Evolutionary conservation across 129 eudicot species (phyloP).

Genomic region (Arctium minus): DNA sequence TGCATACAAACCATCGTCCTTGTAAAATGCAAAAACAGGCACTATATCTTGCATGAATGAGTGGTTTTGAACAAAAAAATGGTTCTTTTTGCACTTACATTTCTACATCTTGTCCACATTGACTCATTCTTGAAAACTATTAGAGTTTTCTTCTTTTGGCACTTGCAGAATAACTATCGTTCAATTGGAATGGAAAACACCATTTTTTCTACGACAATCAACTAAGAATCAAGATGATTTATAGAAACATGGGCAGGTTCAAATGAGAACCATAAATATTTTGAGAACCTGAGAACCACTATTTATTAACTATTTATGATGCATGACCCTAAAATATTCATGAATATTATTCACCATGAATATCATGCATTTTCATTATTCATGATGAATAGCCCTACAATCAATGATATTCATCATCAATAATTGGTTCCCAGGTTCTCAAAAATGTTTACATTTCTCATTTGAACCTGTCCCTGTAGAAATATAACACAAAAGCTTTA

Average conservation of each 20-base stretch:
- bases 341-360: not conserved
- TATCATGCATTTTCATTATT: not conserved
- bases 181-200: not conserved
- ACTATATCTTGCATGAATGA: not conserved
- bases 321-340: not conserved
- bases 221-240: conserved; percentile 1
- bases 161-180: not conserved
- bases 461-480: not conserved
- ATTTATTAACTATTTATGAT: not conserved
- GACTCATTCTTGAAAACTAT: not conserved
- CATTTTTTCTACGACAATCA: not conserved
- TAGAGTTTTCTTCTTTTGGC: not conserved
- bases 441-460: not conserved
- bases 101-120: not conserved
- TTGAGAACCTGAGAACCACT: not conserved
- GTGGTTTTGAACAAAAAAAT: not conserved
- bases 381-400: not conserved
- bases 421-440: not conserved
- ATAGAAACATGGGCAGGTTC: not conserved
- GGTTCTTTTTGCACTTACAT: not conserved
- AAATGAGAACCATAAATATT: not conserved
- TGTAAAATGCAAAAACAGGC: not conserved
- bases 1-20: not conserved
- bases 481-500: not conserved
- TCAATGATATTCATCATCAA: not conserved